These are phyloP conservation scores for Bryoerythrophyllum caledonicum DNA, from an alignment of 225 moss, liverwort and hornwort genomes.

Conservation along the genomic window DNA sequence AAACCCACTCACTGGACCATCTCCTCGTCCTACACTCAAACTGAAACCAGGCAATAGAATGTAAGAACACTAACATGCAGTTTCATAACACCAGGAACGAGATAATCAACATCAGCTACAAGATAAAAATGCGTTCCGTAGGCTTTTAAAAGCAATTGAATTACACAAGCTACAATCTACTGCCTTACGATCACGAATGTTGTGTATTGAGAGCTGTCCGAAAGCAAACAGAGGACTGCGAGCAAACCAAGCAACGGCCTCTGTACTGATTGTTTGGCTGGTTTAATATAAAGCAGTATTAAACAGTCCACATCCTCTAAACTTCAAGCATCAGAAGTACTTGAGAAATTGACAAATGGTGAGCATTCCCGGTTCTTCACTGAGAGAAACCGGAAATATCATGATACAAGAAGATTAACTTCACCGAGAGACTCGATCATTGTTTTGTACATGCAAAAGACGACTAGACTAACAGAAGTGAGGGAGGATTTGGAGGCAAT, in stretches of 20 bases:
- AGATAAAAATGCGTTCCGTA: conserved; percentile 13
- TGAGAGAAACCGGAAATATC: background rate
- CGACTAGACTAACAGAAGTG: conserved; percentile 15
- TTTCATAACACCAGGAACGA: conserved; percentile 15
- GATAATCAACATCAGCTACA: background rate
- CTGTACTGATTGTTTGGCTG: conserved; percentile 5
- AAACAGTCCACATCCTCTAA: conserved; percentile 5
- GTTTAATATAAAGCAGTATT: conserved; percentile 1
- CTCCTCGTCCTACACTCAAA: conserved; percentile 29
- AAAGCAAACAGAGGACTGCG: conserved; percentile 9
- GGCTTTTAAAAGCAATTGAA: background rate
- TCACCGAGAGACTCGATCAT: conserved; percentile 11
- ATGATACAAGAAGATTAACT: conserved; percentile 8
- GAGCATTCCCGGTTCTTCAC: background rate
- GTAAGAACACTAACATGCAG: conserved; percentile 17
- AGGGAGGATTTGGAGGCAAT: background rate
- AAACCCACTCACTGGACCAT: conserved; percentile 73
- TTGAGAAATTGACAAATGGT: conserved; percentile 6
- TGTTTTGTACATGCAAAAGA: background rate
- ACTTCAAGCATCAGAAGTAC: conserved; percentile 2
- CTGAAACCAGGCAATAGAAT: conserved; percentile 36
- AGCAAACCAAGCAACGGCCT: conserved; percentile 16
- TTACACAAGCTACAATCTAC: conserved; percentile 15
- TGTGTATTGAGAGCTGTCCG: background rate
- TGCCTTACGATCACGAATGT: conserved; percentile 10